Evolutionary conservation across 495 filamentous ascomycete species (phyloP).

Genomic region (Cairneyella variabilis): DNA sequence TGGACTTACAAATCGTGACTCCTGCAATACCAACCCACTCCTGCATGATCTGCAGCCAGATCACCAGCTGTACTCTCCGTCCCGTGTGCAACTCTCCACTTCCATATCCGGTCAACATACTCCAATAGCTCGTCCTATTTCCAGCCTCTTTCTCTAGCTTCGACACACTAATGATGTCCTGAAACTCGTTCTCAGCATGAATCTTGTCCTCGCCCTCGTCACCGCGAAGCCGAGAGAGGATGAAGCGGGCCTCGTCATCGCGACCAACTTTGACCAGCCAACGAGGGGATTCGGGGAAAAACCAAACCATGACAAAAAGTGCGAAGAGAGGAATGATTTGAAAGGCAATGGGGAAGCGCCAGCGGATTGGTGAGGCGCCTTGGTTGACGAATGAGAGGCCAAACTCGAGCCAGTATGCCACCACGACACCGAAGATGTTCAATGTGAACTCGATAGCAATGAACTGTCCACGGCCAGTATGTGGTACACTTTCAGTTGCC

Average conservation of each 20-base stretch:
- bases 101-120: conserved; percentile 62
- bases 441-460: conserved; percentile 71
- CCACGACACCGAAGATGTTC: conserved; percentile 70
- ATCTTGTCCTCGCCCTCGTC: conserved; percentile 47
- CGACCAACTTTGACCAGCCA: conserved; percentile 62
- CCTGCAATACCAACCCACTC: conserved; percentile 73
- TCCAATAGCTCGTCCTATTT: conserved; percentile 50
- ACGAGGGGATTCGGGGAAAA: conserved; percentile 63
- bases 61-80: conserved; percentile 62
- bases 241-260: conserved; percentile 57
- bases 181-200: conserved; percentile 57
- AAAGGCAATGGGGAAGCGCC: conserved; percentile 70
- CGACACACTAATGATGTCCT: conserved; percentile 49
- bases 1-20: conserved; percentile 55
- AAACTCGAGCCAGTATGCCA: conserved; percentile 73
- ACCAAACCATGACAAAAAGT: conserved; percentile 50
- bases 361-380: conserved; percentile 52
- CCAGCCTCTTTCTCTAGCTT: conserved; percentile 52
- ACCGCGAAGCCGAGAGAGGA: conserved; percentile 59
- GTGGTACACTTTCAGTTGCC: conserved; percentile 39
- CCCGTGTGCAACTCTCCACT: conserved; percentile 62
- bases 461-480: conserved; percentile 66
- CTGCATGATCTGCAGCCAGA: conserved; percentile 72
- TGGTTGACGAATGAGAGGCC: conserved; percentile 56
- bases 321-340: conserved; percentile 63